phyloP scores from a whole-genome alignment of 768 basidiomycete species.

The Holtermannia corniformis region DNA sequence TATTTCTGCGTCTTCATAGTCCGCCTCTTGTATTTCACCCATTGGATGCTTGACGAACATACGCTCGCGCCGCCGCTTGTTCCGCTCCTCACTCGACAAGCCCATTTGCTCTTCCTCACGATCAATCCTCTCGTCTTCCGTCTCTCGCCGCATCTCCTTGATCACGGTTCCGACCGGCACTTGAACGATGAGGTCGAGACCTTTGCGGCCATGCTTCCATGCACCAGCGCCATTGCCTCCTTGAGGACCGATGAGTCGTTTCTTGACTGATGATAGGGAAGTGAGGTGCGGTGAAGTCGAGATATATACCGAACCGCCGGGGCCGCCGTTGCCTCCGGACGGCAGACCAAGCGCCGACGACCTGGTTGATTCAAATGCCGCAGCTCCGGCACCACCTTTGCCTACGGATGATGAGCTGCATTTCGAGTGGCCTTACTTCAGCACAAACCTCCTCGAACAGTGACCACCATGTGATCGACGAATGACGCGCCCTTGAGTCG shows the following conservation, averaged over 20 bases:
- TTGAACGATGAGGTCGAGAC: slow-evolving; percentile 59
- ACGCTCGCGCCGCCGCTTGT: slow-evolving; percentile 18
- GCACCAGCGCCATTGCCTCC: slow-evolving; percentile 72
- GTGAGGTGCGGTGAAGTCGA: slow-evolving; percentile 67
- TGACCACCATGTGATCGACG: slow-evolving; percentile 71
- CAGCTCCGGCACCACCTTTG: slow-evolving; percentile 80
- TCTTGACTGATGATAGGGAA: slow-evolving; percentile 62
- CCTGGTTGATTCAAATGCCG: slow-evolving; percentile 86
- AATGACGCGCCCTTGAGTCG: slow-evolving; percentile 61
- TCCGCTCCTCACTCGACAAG: slow-evolving; percentile 46
- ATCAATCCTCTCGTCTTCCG: slow-evolving; percentile 56
- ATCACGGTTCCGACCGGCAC: slow-evolving; percentile 90
- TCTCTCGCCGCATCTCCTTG: slow-evolving; percentile 54
- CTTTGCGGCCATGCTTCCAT: slow-evolving; percentile 74
- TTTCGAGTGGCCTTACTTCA: slow-evolving; percentile 6
- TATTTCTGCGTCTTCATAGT: slow-evolving; percentile 26
- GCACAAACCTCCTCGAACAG: slow-evolving; percentile 60
- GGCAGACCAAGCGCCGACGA: slow-evolving; percentile 75
- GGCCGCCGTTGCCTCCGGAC: slow-evolving; percentile 85
- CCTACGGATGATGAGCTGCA: slow-evolving; percentile 45
- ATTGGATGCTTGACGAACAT: slow-evolving; percentile 27
- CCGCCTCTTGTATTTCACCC: slow-evolving; percentile 18
- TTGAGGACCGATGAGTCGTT: slow-evolving; percentile 56
- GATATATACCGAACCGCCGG: slow-evolving; percentile 79
- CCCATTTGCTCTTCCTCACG: slow-evolving; percentile 57